phyloP scores from a whole-genome alignment of 208 protist species.

The Wallacemonas collosoma region DNA sequence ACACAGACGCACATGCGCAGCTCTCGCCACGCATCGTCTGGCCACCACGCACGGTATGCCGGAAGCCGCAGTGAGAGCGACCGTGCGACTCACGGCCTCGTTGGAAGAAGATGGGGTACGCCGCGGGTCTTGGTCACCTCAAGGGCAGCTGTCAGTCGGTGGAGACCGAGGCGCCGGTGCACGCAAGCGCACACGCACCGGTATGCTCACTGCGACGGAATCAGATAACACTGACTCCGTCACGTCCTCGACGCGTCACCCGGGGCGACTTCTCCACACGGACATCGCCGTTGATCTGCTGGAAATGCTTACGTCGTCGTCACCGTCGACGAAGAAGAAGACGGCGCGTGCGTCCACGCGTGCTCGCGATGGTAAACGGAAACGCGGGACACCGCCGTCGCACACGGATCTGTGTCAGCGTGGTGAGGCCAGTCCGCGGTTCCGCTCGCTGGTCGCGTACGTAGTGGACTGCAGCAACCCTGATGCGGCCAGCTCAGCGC shows the following conservation, averaged over 20 bases:
- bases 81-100: background rate
- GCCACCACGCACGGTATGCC: background rate
- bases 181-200: background rate
- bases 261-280: background rate
- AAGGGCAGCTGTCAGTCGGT: too few relatives aligned
- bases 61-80: background rate
- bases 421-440: background rate
- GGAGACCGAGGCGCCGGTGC: too few relatives aligned
- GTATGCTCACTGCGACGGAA: background rate
- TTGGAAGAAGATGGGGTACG: background rate
- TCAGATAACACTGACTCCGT: background rate
- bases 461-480: slow-evolving; percentile 2
- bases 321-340: too few relatives aligned
- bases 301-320: background rate
- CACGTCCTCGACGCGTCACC: background rate
- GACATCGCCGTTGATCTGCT: background rate
- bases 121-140: too few relatives aligned
- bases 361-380: too few relatives aligned
- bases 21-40: background rate
- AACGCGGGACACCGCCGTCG: background rate
- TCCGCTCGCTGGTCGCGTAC: background rate
- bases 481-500: background rate
- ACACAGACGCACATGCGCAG: slow-evolving; percentile 46
- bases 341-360: too few relatives aligned
- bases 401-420: background rate